Evolutionary conservation across 2,329 filamentous ascomycete genomes (phyloP), one percentile per base, ranked within the genome.

Genomic region (Trichoderma harzianum): DNA sequence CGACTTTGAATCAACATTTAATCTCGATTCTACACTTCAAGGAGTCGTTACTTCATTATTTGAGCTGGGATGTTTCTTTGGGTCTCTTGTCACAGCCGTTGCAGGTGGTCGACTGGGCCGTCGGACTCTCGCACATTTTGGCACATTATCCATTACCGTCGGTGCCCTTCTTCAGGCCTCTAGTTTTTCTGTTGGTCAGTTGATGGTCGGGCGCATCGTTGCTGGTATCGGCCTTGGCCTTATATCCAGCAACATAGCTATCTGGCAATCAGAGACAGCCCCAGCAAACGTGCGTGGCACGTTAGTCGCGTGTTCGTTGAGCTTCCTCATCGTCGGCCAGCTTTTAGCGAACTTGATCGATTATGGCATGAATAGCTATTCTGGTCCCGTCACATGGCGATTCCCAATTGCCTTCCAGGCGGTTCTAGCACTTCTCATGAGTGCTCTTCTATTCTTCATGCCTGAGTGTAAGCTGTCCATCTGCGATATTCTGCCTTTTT

Each of bases 331-430:
- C 72, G 81, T 85, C 18, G 84, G 82, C 2, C 84, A 84, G 64
- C 80, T 82, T 64, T 74, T 85, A 32, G 80, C 82, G 2, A 85
- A 85, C 73, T 85, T 84, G 83, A 82, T 85, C 71, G 82, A 85
- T 64, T 84, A 69, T n/a, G 57, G 66, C 39, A 69, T 69, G 66
- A 69, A 69, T 8, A 61, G 36, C 11, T 69, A 69, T 36, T 28
- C 66, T 34, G 66, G 66, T 12, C 66, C 66, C 3, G 66, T 69
- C 39, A 61, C 66, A 11, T 84, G 58, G 84, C 76, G 14, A 80
- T 85, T 83, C 0, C 78, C 81, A 4, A 85, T 85, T 74, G 74
- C 83, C 11, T 69, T 69, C 34, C 66, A 69, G n/a, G 55, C 78
- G 16, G 77, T 84, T 34, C 75, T 84, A 21, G 66, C 66, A 18